phyloP scores from a whole-genome alignment of 2,329 filamentous ascomycete genomes.

The Endocalyx cinctus region DNA sequence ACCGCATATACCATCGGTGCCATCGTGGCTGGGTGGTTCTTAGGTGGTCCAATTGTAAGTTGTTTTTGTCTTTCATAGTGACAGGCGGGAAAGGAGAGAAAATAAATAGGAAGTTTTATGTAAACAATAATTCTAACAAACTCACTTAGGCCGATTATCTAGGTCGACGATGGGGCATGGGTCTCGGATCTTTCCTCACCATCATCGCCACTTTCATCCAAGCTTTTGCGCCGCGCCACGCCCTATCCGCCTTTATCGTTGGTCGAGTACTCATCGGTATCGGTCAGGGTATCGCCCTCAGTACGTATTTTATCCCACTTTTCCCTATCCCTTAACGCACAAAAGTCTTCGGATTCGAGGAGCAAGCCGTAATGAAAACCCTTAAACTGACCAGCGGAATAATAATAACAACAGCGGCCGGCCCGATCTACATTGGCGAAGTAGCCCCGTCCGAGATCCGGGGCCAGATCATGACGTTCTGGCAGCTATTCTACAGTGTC shows the following conservation, averaged over 20 bases:
- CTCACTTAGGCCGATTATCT: slow-evolving; percentile 52
- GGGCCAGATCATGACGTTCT: slow-evolving; percentile 64
- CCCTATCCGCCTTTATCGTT: slow-evolving; percentile 62
- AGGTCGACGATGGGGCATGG: slow-evolving; percentile 63
- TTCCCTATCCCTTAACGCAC: too few relatives aligned
- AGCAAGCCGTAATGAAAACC: too few relatives aligned
- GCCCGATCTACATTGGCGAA: slow-evolving; percentile 68
- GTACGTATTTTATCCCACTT: too few relatives aligned
- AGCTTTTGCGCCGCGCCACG: slow-evolving; percentile 55
- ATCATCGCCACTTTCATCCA: slow-evolving; percentile 67
- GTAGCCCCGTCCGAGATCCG: slow-evolving; percentile 60
- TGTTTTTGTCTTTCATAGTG: too few relatives aligned
- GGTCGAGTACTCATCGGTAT: slow-evolving; percentile 66
- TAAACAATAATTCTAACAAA: too few relatives aligned
- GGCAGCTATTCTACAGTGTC: slow-evolving; percentile 64
- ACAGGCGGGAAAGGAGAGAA: too few relatives aligned
- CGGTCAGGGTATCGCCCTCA: slow-evolving; percentile 64
- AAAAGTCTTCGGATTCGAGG: too few relatives aligned
- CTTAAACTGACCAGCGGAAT: too few relatives aligned
- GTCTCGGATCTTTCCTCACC: slow-evolving; percentile 57
- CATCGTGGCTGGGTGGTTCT: slow-evolving; percentile 65
- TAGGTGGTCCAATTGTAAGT: slow-evolving; percentile 55
- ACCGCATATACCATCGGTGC: slow-evolving; percentile 68
- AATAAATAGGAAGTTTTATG: too few relatives aligned
- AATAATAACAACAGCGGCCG: slow-evolving; percentile 43